A percentile compares a stretch with the other conserved stretches of the same genome.
Conservation (phyloP, 2,329 filamentous ascomycete species). For the Scytalidium lignicola region DNA sequence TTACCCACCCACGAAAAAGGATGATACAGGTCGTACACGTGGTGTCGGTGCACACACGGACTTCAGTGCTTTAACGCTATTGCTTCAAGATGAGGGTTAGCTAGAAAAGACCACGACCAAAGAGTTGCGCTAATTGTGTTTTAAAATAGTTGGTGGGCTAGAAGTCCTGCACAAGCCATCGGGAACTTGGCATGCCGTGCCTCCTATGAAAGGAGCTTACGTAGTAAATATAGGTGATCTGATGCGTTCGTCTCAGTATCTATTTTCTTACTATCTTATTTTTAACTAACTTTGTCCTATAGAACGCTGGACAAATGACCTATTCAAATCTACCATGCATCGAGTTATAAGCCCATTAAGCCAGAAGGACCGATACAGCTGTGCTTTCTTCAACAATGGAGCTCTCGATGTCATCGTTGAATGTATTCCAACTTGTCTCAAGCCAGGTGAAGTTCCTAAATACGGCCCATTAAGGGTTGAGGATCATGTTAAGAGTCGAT, state of each 20-base stretch:
- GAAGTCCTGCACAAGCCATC: slow-evolving; percentile 41
- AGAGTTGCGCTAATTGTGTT: no score
- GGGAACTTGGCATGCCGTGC: slow-evolving; percentile 36
- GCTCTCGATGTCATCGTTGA: no score
- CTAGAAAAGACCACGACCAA: no score
- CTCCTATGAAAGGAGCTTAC: slow-evolving; percentile 35
- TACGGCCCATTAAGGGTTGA: no score
- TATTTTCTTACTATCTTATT: no score
- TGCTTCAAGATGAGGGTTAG: slow-evolving; percentile 37
- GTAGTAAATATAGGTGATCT: slow-evolving; percentile 46
- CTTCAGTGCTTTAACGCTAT: slow-evolving; percentile 45
- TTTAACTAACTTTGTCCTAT: slow-evolving; percentile 18
- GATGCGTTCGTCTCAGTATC: slow-evolving; percentile 18
- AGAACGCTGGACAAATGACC: slow-evolving; percentile 39
- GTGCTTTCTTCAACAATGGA: slow-evolving; percentile 50
- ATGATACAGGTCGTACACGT: not conserved
- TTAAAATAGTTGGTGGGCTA: slow-evolving; percentile 33
- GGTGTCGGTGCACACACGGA: slow-evolving; percentile 38
- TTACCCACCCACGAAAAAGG: not conserved
- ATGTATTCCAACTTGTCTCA: no score
- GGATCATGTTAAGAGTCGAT: no score
- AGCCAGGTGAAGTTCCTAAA: no score
- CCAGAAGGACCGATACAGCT: slow-evolving; percentile 42
- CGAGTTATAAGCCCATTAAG: slow-evolving; percentile 44
- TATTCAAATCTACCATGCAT: slow-evolving; percentile 45